phyloP scores from a whole-genome alignment of 176 grass and related monocot genomes.

The Aegilops bicornis region DNA sequence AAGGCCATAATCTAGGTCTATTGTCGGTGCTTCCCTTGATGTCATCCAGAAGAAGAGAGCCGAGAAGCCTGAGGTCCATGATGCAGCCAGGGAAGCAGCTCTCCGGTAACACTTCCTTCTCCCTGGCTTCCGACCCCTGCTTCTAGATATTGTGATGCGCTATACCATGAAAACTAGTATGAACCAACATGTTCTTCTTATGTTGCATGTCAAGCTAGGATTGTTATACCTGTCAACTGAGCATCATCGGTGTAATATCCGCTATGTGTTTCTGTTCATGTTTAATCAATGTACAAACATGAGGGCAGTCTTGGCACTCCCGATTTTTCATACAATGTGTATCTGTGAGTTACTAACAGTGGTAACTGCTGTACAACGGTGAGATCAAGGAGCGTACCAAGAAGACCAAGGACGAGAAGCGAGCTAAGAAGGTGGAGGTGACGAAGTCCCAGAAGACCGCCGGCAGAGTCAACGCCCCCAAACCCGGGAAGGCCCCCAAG shows the following conservation, averaged over 20 bases:
- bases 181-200: not conserved
- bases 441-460: conserved; percentile 35
- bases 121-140: not conserved
- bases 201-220: not conserved
- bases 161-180: not conserved
- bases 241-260: not conserved
- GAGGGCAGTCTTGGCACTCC: not conserved
- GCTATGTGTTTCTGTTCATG: not conserved
- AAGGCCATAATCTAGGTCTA: conserved; percentile 36
- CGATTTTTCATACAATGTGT: not conserved
- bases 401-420: conserved; percentile 65
- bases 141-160: not conserved
- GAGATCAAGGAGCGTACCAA: conserved; percentile 63
- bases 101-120: conserved; percentile 30
- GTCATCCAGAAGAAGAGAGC: conserved; percentile 47
- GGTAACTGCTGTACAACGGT: not conserved
- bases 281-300: not conserved
- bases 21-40: conserved; percentile 36
- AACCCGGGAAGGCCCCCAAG: conserved; percentile 44
- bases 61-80: conserved; percentile 41
- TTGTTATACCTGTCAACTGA: not conserved
- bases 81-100: conserved; percentile 39
- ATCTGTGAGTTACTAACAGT: not conserved
- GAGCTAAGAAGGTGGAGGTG: conserved; percentile 45
- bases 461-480: conserved; percentile 19